These are phyloP conservation scores for Pseudogymnoascus sp. DNA, from an alignment of 2,329 filamentous ascomycete species.

Conservation along the genomic window DNA sequence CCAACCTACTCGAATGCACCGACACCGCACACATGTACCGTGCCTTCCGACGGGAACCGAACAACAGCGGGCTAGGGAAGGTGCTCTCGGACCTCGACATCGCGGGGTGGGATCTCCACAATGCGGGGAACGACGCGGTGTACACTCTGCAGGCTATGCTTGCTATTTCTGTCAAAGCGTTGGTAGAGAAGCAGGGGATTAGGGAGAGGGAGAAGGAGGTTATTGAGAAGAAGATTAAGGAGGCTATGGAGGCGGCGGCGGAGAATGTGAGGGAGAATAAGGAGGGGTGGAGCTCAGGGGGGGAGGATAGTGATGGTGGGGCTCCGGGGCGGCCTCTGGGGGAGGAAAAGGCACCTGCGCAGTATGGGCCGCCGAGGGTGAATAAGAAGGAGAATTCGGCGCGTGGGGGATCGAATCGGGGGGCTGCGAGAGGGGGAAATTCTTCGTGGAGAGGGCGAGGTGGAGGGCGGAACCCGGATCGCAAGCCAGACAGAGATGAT, in stretches of 20 bases:
- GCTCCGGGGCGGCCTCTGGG: not conserved
- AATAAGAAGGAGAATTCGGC: not conserved
- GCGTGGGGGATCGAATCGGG: not conserved
- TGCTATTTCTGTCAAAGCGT: conserved; percentile 42
- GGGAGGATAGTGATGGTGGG: conserved; percentile 17
- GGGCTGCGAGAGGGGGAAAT: not conserved
- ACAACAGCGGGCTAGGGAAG: conserved; percentile 47
- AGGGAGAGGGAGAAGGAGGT: not conserved
- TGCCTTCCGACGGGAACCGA: conserved; percentile 45
- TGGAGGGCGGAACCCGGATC: too few relatives aligned
- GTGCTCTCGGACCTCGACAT: conserved; percentile 61
- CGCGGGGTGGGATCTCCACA: conserved; percentile 61
- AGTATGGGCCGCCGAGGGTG: not conserved
- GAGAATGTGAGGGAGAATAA: conserved; percentile 10
- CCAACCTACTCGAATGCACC: conserved; percentile 52
- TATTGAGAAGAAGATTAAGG: conserved; percentile 14
- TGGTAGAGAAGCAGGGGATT: not conserved
- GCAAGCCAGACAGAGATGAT: not conserved
- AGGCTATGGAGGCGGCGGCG: conserved; percentile 16
- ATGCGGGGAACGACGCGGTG: conserved; percentile 77
- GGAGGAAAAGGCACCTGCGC: not conserved
- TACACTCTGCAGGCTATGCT: conserved; percentile 72
- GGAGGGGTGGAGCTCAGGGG: conserved; percentile 23
- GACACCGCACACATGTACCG: conserved; percentile 70
- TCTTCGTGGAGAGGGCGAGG: not conserved